phyloP scores from a whole-genome alignment of 2,329 filamentous ascomycete species.

The Coleophoma eucalyptorum region DNA sequence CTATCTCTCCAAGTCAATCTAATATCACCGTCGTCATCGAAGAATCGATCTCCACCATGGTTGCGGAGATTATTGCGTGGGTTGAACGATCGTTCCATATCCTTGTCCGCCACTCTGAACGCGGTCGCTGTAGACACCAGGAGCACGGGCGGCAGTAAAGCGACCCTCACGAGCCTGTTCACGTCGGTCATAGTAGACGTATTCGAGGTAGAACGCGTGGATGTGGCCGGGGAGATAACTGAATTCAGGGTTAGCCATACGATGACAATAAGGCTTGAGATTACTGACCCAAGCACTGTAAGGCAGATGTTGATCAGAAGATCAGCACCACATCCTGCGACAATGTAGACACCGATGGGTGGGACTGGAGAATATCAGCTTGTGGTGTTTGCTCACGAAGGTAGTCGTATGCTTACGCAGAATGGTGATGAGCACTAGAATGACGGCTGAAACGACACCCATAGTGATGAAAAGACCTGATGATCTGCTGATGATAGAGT shows the following conservation, averaged over 20 bases:
- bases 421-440: constrained; percentile 41
- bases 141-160: constrained; percentile 49
- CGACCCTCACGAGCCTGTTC: constrained; percentile 58
- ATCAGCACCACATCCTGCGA: constrained; percentile 36
- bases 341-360: constrained; percentile 34
- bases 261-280: constrained; percentile 10
- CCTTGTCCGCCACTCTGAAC: constrained; percentile 71
- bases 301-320: constrained; percentile 38
- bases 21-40: too few species aligned
- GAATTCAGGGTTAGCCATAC: constrained; percentile 37
- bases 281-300: constrained; percentile 30
- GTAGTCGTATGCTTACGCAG: constrained; percentile 31
- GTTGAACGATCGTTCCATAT: constrained; percentile 42
- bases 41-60: too few species aligned
- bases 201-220: constrained; percentile 47
- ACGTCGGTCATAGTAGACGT: constrained; percentile 74
- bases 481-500: too few species aligned
- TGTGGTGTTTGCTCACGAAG: neutral
- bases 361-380: constrained; percentile 26
- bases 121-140: constrained; percentile 68
- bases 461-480: constrained; percentile 15
- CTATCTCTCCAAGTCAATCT: too few species aligned
- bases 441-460: constrained; percentile 31
- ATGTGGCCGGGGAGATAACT: constrained; percentile 29
- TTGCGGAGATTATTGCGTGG: constrained; percentile 2